Evolutionary conservation across 192 early-diverging fungal species (phyloP), one percentile per base, ranked within the genome.

Genomic region (Lobosporangium transversale): DNA sequence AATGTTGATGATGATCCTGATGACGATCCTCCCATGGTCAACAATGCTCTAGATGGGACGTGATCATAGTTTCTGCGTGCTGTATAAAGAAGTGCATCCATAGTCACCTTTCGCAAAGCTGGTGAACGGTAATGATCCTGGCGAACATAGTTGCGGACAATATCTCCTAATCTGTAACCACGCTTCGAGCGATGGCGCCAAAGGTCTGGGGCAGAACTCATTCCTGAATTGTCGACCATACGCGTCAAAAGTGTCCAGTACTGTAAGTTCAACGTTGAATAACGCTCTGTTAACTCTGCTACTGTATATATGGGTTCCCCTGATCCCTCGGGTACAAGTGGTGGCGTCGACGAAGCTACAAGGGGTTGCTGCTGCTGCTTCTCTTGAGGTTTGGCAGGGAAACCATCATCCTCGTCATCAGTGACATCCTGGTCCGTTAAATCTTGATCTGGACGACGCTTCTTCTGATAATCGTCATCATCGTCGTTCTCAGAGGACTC

Each of bases 171-270:
- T 4, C 71, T 62, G 40, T 68, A 76, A 10, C 78, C 79, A 11
- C 84, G 70, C 57, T 83, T 80, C 3, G 86, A 70, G 20, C 71
- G 79, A 59, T 85, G 85, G 31, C 82, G 69, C 86, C 86, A 88
- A 37, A 88, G 69, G 55, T 88, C 85, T 12, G 73, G 73, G 6
- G 73, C 80, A 21, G 80, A 82, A 15, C 66, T 80, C 35, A 88
- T 73, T 29, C 68, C 80, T 17, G 75, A 40, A 54, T 88, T 88
- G 50, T 83, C 83, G 23, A 88, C 81, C 42, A 80, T 82, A 17
- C 84, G 66, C 9, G 86, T 70, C 58, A 88, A 61, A 23, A 83
- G 61, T 2, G 84, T 83, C 86, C 86, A 88, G 47, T 88, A 88
- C 48, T 88, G 86, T 40, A 88, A 50, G 69, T 88, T 88, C 42